phyloP scores from a whole-genome alignment of 805 yeast genomes.

The Lipomyces starkeyi region DNA sequence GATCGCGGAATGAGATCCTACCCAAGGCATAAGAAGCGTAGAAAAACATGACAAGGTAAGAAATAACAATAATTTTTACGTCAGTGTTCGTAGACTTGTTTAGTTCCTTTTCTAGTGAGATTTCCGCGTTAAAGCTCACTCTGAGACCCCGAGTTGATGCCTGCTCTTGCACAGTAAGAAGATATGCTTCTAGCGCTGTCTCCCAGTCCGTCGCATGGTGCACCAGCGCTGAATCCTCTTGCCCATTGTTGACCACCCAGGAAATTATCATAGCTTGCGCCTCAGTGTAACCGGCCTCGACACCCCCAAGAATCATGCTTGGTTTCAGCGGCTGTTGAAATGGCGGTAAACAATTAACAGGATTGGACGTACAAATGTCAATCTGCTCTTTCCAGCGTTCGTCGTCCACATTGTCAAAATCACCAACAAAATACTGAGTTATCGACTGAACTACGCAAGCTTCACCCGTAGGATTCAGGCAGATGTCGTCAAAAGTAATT shows the following conservation, averaged over 20 bases:
- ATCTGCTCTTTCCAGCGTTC: slow-evolving; percentile 63
- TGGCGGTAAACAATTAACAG: slow-evolving; percentile 86
- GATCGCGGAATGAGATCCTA: slow-evolving; percentile 38
- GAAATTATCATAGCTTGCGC: slow-evolving; percentile 81
- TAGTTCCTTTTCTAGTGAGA: slow-evolving; percentile 82
- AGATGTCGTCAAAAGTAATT: slow-evolving; percentile 63
- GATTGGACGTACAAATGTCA: slow-evolving; percentile 69
- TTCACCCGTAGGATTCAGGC: slow-evolving; percentile 83
- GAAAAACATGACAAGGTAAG: slow-evolving; percentile 84
- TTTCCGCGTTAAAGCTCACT: slow-evolving; percentile 78
- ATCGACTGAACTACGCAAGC: slow-evolving; percentile 85
- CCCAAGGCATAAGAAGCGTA: slow-evolving; percentile 81
- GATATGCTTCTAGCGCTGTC: slow-evolving; percentile 60
- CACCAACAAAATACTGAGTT: slow-evolving; percentile 84
- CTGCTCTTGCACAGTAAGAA: slow-evolving; percentile 54
- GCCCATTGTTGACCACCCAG: slow-evolving; percentile 63
- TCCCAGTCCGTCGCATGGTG: slow-evolving; percentile 72
- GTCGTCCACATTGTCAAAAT: slow-evolving; percentile 56
- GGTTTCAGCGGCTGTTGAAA: slow-evolving; percentile 89
- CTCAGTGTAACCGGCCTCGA: slow-evolving; percentile 55
- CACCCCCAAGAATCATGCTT: slow-evolving; percentile 71
- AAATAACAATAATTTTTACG: slow-evolving; percentile 66
- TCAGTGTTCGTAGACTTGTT: slow-evolving; percentile 84
- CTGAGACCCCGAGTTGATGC: slow-evolving; percentile 61
- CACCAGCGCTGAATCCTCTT: slow-evolving; percentile 52